Base-by-base conservation (phyloP, 1,139 yeast genomes). In the Yamadazyma songkhlaensis region DNA sequence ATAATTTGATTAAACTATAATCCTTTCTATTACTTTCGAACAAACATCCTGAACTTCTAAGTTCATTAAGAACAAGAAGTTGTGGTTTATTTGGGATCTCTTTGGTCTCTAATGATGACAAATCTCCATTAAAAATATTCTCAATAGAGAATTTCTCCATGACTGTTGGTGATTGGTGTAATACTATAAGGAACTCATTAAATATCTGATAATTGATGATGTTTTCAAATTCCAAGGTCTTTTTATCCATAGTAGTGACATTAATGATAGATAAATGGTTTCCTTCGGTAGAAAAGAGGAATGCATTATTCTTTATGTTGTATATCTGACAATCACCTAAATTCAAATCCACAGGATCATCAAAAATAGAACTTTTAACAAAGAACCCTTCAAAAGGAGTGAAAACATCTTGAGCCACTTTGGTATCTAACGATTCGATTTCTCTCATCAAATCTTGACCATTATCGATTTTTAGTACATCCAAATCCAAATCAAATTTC, bases 1-100 rank as follows among this genome's bases (percentile, higher is more conserved):
- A 43, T n/a, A 50, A 33, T 32, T 45, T 48, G 32, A 72, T 57
- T 3, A 73, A 57, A 8, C 58, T 41, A 49, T 73, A 76, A 32
- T 61, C 60, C 39, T 64, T 65, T 35, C 59, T 57, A 28, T 64
- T 59, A 2, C 53, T 42, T 38, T 72, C 77, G 20, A 75, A 47
- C 21, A 75, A 42, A 45, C 77, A 74, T 1, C 70, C 75, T 32
- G 42, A 47, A 9, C 40, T 35, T 24, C 43, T 35, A 9, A 14
- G n/a, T 10, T 39, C 38, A 30, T 46, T 44, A 9, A 45, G 15
- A 3, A 44, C 27, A 3, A 49, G 12, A n/a, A 38, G 29, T 8
- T 30, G 29, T 4, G 49, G 47, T 14, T 25, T 25, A 12, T n/a
- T 4, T 12, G 12, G 9, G 6, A 34, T 9, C 9, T 9, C 3